Evolutionary conservation across 441 rosid species (phyloP).

Genomic region (Capsella rubella): DNA sequence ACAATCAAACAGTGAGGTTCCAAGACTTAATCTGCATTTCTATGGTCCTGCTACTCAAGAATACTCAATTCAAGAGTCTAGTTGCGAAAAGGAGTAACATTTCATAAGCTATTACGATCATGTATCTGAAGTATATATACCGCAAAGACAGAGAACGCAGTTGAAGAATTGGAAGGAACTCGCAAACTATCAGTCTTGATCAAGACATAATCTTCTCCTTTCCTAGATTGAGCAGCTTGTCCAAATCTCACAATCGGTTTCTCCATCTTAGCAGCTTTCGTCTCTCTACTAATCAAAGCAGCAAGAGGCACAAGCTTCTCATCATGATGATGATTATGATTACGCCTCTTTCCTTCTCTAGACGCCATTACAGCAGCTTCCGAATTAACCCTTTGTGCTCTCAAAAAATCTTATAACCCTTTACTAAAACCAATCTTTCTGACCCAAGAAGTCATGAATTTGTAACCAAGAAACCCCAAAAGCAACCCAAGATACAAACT

Average conservation of each 20-base stretch:
- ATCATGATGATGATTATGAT: constrained; percentile 23
- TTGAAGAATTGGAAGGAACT: constrained; percentile 66
- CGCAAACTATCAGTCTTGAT: constrained; percentile 70
- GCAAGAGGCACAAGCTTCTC: constrained; percentile 86
- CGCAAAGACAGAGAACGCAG: constrained; percentile 80
- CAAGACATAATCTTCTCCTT: constrained; percentile 85
- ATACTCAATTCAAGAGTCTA: not conserved
- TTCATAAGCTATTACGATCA: not conserved
- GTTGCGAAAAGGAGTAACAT: not conserved
- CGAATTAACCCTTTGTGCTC: constrained; percentile 24
- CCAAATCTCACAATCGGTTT: constrained; percentile 72
- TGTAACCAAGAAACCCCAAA: not conserved
- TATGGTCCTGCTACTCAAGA: not conserved
- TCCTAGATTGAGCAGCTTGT: constrained; percentile 76
- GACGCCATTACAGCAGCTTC: constrained; percentile 57
- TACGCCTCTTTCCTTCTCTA: constrained; percentile 65
- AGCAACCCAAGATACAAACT: constrained; percentile 37
- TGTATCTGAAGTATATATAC: constrained; percentile 44
- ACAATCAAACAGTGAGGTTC: constrained; percentile 8
- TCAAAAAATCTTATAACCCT: constrained; percentile 40
- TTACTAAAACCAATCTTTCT: constrained; percentile 2
- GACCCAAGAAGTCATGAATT: constrained; percentile 20
- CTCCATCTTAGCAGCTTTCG: constrained; percentile 77
- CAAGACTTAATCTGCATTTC: not conserved
- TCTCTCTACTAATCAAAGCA: constrained; percentile 71